Conservation (phyloP, 768 basidiomycete species). For the Obba rivulosa region DNA sequence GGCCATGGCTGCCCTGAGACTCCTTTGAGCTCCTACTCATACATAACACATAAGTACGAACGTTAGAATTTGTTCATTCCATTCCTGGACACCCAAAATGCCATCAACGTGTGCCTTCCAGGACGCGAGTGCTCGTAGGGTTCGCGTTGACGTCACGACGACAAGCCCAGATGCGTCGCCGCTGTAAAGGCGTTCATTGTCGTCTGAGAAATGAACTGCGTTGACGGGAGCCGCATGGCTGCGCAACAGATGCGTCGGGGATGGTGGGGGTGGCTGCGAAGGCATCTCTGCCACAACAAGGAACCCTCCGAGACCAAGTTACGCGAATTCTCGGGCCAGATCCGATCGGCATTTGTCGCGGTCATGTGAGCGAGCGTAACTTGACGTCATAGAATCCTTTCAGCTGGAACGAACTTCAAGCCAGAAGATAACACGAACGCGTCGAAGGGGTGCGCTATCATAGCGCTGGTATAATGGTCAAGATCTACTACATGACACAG, state of each 20-base stretch:
- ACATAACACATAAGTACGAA: slow-evolving; percentile 35
- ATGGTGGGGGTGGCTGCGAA: slow-evolving; percentile 28
- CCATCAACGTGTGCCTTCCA: slow-evolving; percentile 82
- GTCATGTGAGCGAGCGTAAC: too few species aligned
- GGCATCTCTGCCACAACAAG: slow-evolving; percentile 3
- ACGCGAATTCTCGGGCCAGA: too few species aligned
- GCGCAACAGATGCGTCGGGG: slow-evolving; percentile 73
- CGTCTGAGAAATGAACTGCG: slow-evolving; percentile 55
- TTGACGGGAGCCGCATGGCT: slow-evolving; percentile 62
- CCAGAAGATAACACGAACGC: too few species aligned
- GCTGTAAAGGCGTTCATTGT: slow-evolving; percentile 81
- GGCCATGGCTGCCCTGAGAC: slow-evolving; percentile 53
- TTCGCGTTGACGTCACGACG: slow-evolving; percentile 67
- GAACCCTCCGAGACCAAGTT: neutral
- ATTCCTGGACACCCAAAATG: slow-evolving; percentile 76
- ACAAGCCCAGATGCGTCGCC: slow-evolving; percentile 80
- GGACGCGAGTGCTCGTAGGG: slow-evolving; percentile 62
- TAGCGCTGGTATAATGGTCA: too few species aligned
- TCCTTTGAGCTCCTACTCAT: neutral
- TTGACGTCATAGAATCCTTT: too few species aligned
- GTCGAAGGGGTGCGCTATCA: too few species aligned
- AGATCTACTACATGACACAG: too few species aligned
- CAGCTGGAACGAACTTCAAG: too few species aligned
- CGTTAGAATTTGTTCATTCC: slow-evolving; percentile 67
- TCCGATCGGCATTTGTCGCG: too few species aligned